phyloP scores from a whole-genome alignment of 371 early-diverging fungal species.

The Batrachochytrium dendrobatidis region DNA sequence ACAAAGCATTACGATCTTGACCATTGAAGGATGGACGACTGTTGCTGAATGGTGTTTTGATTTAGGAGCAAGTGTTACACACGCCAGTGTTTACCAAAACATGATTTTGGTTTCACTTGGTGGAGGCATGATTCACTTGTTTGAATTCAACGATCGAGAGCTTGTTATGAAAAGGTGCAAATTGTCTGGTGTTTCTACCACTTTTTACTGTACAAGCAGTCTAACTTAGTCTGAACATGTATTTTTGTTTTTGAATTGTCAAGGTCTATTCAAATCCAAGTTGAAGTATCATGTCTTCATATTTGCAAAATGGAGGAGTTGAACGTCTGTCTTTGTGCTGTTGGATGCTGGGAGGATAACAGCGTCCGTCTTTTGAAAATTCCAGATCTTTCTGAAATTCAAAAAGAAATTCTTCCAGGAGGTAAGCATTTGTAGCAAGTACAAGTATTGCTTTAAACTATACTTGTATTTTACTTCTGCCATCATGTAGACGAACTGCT shows the following conservation, averaged over 20 bases:
- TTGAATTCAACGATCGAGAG: slow-evolving; percentile 42
- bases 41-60: slow-evolving; percentile 50
- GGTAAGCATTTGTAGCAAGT: too few species aligned
- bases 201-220: too few species aligned
- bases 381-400: slow-evolving; percentile 46
- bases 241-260: too few species aligned
- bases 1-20: too few species aligned
- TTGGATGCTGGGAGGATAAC: slow-evolving; percentile 65
- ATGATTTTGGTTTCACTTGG: slow-evolving; percentile 55
- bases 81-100: slow-evolving; percentile 45
- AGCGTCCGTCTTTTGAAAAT: slow-evolving; percentile 56
- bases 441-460: too few species aligned
- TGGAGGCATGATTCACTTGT: slow-evolving; percentile 44
- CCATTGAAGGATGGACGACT: slow-evolving; percentile 1
- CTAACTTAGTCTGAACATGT: too few species aligned
- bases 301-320: slow-evolving; percentile 45
- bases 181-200: too few species aligned
- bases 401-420: slow-evolving; percentile 46
- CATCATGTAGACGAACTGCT: too few species aligned
- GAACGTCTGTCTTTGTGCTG: slow-evolving; percentile 47
- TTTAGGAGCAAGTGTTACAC: slow-evolving; percentile 33
- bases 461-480: too few species aligned
- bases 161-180: slow-evolving; percentile 46
- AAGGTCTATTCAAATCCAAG: slow-evolving; percentile 42
- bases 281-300: slow-evolving; percentile 71